These are phyloP conservation scores for Saussurea involucrata DNA, from an alignment of 129 eudicot genomes.

Conservation along the genomic window DNA sequence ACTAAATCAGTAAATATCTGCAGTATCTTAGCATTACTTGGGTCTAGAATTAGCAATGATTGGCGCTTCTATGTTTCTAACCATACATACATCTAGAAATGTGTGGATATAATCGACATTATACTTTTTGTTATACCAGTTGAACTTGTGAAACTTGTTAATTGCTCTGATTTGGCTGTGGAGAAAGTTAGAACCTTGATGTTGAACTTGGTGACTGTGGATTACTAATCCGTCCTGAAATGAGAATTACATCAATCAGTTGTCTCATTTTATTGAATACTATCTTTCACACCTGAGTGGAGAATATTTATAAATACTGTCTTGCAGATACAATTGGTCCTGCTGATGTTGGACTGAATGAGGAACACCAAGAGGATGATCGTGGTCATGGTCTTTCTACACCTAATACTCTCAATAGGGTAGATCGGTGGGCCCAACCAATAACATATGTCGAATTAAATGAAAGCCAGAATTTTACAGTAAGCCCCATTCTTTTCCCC, in stretches of 20 bases:
- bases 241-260: not conserved
- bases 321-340: slow-evolving; percentile 74
- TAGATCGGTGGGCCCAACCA: slow-evolving; percentile 90
- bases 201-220: not conserved
- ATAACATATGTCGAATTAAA: slow-evolving; percentile 74
- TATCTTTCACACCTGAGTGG: not conserved
- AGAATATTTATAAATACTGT: slow-evolving; percentile 14
- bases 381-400: slow-evolving; percentile 83
- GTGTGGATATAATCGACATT: not conserved
- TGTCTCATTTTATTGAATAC: not conserved
- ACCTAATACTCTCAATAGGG: slow-evolving; percentile 53
- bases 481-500: slow-evolving; percentile 25
- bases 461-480: slow-evolving; percentile 73
- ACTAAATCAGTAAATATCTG: not conserved
- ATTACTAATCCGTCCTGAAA: not conserved
- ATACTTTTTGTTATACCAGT: not conserved
- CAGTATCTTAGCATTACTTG: not conserved
- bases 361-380: slow-evolving; percentile 65
- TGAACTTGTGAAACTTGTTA: too few relatives aligned
- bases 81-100: not conserved
- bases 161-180: not conserved
- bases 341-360: slow-evolving; percentile 85
- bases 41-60: not conserved
- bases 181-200: not conserved
- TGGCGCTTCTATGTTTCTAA: not conserved